Conservation (phyloP, 164 flowering plant genomes). For the Euptelea pleiosperma region DNA sequence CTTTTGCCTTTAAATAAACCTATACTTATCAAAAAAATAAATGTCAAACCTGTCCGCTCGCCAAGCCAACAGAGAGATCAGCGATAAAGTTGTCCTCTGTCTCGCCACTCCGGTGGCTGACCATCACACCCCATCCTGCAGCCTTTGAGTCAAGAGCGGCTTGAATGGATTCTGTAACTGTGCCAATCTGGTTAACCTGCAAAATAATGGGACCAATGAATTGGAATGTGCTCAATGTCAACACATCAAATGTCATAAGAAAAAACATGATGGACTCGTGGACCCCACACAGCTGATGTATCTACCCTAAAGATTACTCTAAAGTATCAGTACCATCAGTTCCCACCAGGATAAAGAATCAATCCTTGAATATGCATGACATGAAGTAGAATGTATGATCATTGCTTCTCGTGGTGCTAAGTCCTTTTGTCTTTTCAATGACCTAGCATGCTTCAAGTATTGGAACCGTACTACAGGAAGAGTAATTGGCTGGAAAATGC, state of each 20-base stretch:
- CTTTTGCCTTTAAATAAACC: too few relatives aligned
- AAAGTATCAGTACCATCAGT: not conserved
- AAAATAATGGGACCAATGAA: slow-evolving; percentile 13
- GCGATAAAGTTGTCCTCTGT: slow-evolving; percentile 98
- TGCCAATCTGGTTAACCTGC: slow-evolving; percentile 97
- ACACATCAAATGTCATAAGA: not conserved
- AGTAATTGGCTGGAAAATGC: too few relatives aligned
- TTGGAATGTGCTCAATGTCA: not conserved
- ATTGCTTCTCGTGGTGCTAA: too few relatives aligned
- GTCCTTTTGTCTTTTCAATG: too few relatives aligned
- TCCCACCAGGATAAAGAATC: slow-evolving; percentile 3
- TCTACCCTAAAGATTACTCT: too few relatives aligned
- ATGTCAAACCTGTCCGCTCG: slow-evolving; percentile 94
- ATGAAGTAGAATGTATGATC: not conserved
- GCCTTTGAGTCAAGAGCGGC: slow-evolving; percentile 92
- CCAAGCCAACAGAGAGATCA: slow-evolving; percentile 94
- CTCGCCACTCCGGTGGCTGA: slow-evolving; percentile 97
- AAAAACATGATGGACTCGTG: too few relatives aligned
- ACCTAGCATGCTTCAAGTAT: too few relatives aligned
- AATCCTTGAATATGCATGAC: slow-evolving; percentile 1
- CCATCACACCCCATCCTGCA: slow-evolving; percentile 99
- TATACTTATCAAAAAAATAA: too few relatives aligned
- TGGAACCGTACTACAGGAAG: too few relatives aligned
- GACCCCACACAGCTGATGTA: too few relatives aligned
- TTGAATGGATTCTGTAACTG: slow-evolving; percentile 87